These are phyloP conservation scores for Ceratocystis ficicola DNA, from an alignment of 2,329 filamentous ascomycete genomes.

Conservation along the genomic window DNA sequence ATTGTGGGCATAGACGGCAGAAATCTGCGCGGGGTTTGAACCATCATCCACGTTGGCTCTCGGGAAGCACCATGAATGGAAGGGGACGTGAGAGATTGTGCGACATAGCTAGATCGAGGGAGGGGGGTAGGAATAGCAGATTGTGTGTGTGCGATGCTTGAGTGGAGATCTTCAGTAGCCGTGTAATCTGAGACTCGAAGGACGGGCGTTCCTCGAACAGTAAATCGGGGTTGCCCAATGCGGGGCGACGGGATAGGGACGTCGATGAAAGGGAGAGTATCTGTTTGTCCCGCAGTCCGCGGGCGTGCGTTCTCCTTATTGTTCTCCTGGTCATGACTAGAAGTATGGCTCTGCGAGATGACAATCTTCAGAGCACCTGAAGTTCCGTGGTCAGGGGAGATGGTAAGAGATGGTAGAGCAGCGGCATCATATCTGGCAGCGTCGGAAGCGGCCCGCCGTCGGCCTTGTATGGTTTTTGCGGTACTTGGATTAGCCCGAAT, in stretches of 20 bases:
- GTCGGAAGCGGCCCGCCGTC: slow-evolving; percentile 59
- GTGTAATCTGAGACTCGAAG: slow-evolving; percentile 71
- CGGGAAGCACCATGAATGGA: slow-evolving; percentile 19
- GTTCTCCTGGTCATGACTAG: background rate
- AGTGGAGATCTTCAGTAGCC: slow-evolving; percentile 51
- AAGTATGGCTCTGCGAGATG: slow-evolving; percentile 47
- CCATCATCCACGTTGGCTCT: slow-evolving; percentile 22
- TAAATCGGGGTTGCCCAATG: slow-evolving; percentile 72
- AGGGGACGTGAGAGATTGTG: slow-evolving; percentile 10
- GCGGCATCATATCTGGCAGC: slow-evolving; percentile 55
- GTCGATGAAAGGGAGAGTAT: slow-evolving; percentile 42
- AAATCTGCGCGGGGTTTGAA: slow-evolving; percentile 17
- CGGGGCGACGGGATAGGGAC: slow-evolving; percentile 74
- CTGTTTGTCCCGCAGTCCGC: slow-evolving; percentile 42
- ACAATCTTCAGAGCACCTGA: slow-evolving; percentile 65
- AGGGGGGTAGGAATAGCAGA: slow-evolving; percentile 14
- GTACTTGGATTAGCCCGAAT: background rate
- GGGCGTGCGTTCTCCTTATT: background rate
- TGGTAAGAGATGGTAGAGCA: slow-evolving; percentile 32
- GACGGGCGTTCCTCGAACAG: slow-evolving; percentile 59
- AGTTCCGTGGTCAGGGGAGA: slow-evolving; percentile 36
- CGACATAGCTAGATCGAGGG: slow-evolving; percentile 16
- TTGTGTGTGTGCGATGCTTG: slow-evolving; percentile 12
- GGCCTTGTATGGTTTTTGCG: slow-evolving; percentile 26
- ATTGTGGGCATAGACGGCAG: slow-evolving; percentile 13